Percentiles rank a stretch among this genome's conserved stretches.
These are phyloP conservation scores for Galerina marginata DNA, from an alignment of 768 basidiomycete genomes.

Conservation along the genomic window DNA sequence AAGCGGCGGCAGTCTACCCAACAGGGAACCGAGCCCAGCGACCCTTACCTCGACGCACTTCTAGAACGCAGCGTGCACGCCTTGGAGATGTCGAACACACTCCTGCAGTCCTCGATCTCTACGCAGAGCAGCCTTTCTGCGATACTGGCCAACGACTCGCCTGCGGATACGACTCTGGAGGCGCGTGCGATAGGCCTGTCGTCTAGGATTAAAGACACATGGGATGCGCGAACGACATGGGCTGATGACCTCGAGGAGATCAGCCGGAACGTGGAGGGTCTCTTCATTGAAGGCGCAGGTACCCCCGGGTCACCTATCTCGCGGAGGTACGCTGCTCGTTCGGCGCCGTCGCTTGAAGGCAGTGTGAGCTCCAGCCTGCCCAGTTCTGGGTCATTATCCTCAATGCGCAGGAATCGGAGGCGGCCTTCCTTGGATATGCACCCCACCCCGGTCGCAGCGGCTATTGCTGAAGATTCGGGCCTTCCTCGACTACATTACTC, in stretches of 20 bases:
- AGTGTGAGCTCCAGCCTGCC: conserved; percentile 32
- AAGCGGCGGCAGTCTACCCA: conserved; percentile 34
- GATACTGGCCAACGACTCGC: conserved; percentile 52
- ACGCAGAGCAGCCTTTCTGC: conserved; percentile 61
- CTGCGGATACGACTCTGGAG: conserved; percentile 52
- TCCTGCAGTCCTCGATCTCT: conserved; percentile 77
- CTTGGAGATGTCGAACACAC: conserved; percentile 82
- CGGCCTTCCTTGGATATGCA: conserved; percentile 54
- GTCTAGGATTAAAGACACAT: conserved; percentile 52
- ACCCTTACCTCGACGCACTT: conserved; percentile 76
- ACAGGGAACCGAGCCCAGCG: conserved; percentile 32
- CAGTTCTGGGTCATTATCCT: conserved; percentile 18
- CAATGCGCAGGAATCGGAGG: conserved; percentile 37
- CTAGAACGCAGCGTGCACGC: conserved; percentile 85
- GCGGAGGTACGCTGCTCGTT: conserved; percentile 12
- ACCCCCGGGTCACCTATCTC: conserved; percentile 1
- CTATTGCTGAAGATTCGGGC: conserved; percentile 11
- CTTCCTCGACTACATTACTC: conserved; percentile 56
- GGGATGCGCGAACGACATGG: conserved; percentile 60
- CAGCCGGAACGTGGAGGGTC: conserved; percentile 60
- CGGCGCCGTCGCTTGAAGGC: conserved; percentile 11
- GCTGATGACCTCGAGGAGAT: conserved; percentile 73
- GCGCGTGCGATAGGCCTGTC: conserved; percentile 57
- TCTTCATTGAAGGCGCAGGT: conserved; percentile 46
- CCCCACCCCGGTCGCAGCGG: conserved; percentile 21